These are phyloP conservation scores for Petrea volubilis DNA, from an alignment of 257 asterid genomes.

Conservation along the genomic window DNA sequence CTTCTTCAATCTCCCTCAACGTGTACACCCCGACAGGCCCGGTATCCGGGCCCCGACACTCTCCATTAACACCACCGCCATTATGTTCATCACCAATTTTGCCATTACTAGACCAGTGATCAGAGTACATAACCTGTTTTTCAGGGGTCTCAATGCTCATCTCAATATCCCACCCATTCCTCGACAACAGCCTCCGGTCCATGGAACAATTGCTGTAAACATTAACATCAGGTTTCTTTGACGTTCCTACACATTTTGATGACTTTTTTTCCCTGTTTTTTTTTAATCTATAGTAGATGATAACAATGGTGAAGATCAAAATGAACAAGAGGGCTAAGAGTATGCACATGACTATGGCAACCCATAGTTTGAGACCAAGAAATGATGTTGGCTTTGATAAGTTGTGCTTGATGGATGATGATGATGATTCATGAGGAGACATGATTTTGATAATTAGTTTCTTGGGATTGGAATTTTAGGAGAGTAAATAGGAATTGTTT, in stretches of 20 bases:
- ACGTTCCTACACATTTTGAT: not conserved
- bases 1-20: constrained; percentile 45
- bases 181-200: constrained; percentile 39
- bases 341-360: constrained; percentile 29
- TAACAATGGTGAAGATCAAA: constrained; percentile 22
- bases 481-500: not conserved
- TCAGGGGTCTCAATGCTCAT: constrained; percentile 27
- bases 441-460: constrained; percentile 22
- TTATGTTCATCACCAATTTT: not conserved
- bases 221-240: not conserved
- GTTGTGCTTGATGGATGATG: constrained; percentile 29
- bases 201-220: constrained; percentile 17
- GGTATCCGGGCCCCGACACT: not conserved
- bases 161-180: constrained; percentile 39
- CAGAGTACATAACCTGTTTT: constrained; percentile 27
- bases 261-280: not conserved
- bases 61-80: not conserved
- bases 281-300: constrained; percentile 6
- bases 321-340: constrained; percentile 7
- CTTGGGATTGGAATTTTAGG: not conserved
- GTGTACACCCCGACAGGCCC: constrained; percentile 21
- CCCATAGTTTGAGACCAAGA: constrained; percentile 46
- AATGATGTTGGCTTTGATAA: constrained; percentile 37
- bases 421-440: constrained; percentile 12
- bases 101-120: constrained; percentile 3